Evolutionary conservation across 1,284 basidiomycete genomes (phyloP), one percentile per base, ranked within the genome.

Genomic region (Trichosporon coremiiforme): DNA sequence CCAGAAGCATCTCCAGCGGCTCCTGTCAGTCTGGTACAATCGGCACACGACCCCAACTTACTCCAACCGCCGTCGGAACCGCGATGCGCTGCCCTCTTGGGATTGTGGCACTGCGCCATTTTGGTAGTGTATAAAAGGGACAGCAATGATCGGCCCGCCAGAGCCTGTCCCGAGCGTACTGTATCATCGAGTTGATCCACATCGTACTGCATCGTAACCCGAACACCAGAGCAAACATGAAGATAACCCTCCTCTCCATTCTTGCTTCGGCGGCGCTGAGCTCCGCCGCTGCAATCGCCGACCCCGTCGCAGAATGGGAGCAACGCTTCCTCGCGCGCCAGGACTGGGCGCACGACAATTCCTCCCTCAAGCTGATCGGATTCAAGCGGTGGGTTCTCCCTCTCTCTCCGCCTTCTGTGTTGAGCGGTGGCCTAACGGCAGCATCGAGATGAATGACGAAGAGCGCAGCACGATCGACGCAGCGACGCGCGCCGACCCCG

Each of bases 351-450:
- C 65, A 33, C 17, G 25, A 45, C 45, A 53, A 65, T 47, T 33
- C 65, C 31, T 50, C 65, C 12, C 22, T 65, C 31, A 65, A 65
- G 65, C 47, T 65, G 7, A 15, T 65, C 45, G 65, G 65, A 0
- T 65, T 65, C 47, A 31, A 50, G 47, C 65, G 65, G 38, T 31
- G 17, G 8, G 29, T 47, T 17, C 25, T 29, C 22, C 5, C 17
- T 20, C 45, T 47, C 17, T 55, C 22, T 20, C 20, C 53, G 7
- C 25, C 53, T 9, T 8, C 22, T 6, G 4, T 29, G 17, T 12
- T 17, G 6, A 29, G 9, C 53, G n/a, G 8, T 12, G 4, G 6
- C 29, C 55, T 60, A 13, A 60, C 29, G 3, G 3, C 29, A 60
- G 55, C 25, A 60, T 60, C 29, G 55, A 60, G 9, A 60, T 60